phyloP scores from a whole-genome alignment of 129 eudicot species.

The Centrapalus pauciflorus region DNA sequence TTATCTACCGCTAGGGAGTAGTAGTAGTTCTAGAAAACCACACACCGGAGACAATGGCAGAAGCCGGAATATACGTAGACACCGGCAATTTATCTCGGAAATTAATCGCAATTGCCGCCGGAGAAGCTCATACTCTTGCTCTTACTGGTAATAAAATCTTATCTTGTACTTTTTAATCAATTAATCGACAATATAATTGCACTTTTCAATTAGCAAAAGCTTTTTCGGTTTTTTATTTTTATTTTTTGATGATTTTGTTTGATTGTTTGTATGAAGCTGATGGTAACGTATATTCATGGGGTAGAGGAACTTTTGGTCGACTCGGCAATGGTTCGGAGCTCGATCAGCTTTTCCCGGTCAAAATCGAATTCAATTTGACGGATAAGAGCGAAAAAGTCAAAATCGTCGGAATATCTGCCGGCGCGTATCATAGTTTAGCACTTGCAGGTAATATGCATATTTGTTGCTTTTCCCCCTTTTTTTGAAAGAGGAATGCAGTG shows the following conservation, averaged over 20 bases:
- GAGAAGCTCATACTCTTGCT: slow-evolving; percentile 94
- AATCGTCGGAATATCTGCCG: slow-evolving; percentile 75
- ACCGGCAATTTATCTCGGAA: slow-evolving; percentile 31
- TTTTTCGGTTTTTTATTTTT: background rate
- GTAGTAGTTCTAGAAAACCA: background rate
- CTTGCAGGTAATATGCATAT: slow-evolving; percentile 79
- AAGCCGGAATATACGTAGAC: slow-evolving; percentile 5
- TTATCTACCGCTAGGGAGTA: background rate
- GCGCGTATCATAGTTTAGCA: slow-evolving; percentile 87
- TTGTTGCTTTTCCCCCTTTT: background rate
- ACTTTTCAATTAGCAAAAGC: background rate
- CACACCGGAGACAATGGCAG: background rate
- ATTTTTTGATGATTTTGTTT: too few species aligned
- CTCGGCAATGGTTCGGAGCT: slow-evolving; percentile 70
- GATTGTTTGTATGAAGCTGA: slow-evolving; percentile 36
- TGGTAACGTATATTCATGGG: slow-evolving; percentile 88
- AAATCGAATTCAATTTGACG: slow-evolving; percentile 30
- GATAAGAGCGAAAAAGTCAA: slow-evolving; percentile 26
- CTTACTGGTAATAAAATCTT: slow-evolving; percentile 48
- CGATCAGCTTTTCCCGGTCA: slow-evolving; percentile 47
- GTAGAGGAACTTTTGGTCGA: slow-evolving; percentile 91
- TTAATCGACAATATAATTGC: background rate
- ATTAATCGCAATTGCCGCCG: slow-evolving; percentile 57
- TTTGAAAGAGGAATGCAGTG: too few species aligned
- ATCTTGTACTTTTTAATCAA: background rate